Conservation (phyloP, 345 rosid species). For the Salix udensis region DNA sequence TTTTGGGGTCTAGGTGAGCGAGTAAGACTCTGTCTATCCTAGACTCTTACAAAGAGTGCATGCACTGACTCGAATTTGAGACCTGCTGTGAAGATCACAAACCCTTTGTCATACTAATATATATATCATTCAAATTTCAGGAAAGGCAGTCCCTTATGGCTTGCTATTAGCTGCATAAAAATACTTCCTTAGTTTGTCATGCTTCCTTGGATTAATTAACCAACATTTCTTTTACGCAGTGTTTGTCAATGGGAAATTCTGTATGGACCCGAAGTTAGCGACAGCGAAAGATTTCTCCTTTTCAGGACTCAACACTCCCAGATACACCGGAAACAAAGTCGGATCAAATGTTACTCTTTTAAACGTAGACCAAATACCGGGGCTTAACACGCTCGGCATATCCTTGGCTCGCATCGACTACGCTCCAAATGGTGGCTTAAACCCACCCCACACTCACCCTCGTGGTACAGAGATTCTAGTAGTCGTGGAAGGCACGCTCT, state of each 20-base stretch:
- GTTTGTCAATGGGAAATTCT: conserved; percentile 22
- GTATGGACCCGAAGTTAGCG: conserved; percentile 8
- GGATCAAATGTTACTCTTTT: conserved; percentile 7
- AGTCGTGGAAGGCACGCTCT: conserved; percentile 1
- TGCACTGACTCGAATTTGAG: too few relatives aligned
- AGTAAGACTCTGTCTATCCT: too few relatives aligned
- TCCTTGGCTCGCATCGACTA: conserved; percentile 11
- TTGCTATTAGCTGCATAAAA: too few relatives aligned
- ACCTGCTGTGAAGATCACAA: too few relatives aligned
- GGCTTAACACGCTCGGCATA: conserved; percentile 15
- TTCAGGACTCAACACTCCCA: conserved; percentile 11
- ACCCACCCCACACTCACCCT: conserved; percentile 22
- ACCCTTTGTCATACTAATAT: too few relatives aligned
- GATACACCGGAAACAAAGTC: background rate
- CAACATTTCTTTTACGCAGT: background rate
- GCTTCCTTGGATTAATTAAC: too few relatives aligned
- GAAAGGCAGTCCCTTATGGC: too few relatives aligned
- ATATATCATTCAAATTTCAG: too few relatives aligned
- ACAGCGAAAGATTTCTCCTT: conserved; percentile 10
- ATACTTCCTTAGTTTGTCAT: too few relatives aligned
- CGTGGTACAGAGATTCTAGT: conserved; percentile 14
- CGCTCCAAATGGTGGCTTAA: conserved; percentile 14
- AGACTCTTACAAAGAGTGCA: too few relatives aligned
- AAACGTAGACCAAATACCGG: conserved; percentile 1
- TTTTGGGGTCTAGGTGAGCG: too few relatives aligned